Percentiles rank a stretch among this genome's conserved stretches.
phyloP scores from a whole-genome alignment of 2,329 filamentous ascomycete genomes.

The Calonectria honghensis region DNA sequence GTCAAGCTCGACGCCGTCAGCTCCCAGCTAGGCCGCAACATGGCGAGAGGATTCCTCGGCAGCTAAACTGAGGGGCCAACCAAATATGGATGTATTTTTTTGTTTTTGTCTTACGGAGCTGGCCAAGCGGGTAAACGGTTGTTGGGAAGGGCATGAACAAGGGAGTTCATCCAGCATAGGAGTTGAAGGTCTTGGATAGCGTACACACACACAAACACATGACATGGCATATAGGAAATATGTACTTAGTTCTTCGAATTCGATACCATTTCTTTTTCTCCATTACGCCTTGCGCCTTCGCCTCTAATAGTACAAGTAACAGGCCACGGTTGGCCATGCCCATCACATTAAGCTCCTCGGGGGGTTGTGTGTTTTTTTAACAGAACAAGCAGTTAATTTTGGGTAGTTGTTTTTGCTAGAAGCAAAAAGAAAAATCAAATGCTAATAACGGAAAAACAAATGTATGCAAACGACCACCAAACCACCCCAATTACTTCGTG shows the following conservation, averaged over 20 bases:
- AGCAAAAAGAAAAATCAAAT: background rate
- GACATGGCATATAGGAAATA: conserved; percentile 15
- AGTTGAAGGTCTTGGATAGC: conserved; percentile 32
- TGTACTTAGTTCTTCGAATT: conserved; percentile 17
- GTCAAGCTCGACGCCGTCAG: conserved; percentile 85
- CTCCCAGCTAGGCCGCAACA: conserved; percentile 80
- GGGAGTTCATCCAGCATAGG: conserved; percentile 24
- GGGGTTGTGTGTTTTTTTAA: background rate
- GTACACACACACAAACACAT: background rate
- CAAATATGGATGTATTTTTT: background rate
- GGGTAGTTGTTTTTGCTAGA: background rate
- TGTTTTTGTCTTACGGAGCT: background rate
- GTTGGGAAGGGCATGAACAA: conserved; percentile 5
- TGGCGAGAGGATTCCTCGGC: conserved; percentile 76
- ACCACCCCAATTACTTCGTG: conserved; percentile 36
- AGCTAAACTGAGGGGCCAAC: conserved; percentile 36
- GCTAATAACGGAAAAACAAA: conserved; percentile 1
- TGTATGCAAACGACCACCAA: conserved; percentile 38
- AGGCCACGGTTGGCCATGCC: background rate
- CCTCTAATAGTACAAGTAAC: background rate
- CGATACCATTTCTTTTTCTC: conserved; percentile 29
- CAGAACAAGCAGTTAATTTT: conserved; percentile 1
- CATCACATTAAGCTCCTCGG: background rate
- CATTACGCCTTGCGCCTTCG: background rate
- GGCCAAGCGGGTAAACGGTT: background rate